Evolutionary conservation across 1,284 basidiomycete species (phyloP), one percentile per base, ranked within the genome.

Genomic region (Somion occarium): DNA sequence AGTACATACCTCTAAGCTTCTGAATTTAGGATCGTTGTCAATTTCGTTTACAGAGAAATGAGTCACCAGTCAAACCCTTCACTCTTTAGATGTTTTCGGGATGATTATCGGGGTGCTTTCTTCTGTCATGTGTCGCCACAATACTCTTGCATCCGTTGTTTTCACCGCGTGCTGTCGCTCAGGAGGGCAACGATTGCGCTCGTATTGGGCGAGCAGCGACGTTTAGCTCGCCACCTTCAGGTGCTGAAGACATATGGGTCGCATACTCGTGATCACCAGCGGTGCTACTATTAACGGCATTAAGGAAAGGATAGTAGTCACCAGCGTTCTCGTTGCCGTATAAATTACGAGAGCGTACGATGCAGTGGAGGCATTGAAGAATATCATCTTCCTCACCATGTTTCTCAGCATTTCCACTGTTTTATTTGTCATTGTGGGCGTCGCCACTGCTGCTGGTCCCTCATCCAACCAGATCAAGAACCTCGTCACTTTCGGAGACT

Each of bases 401-500:
- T 4, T 19, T 22, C 5, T 43, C 22, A 22, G 3, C 13, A 3
- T 43, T 4, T 19, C 42, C 13, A 22, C 42, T 11, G 13, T 23
- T 5, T 7, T 43, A 13, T 5, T 43, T 19, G 42, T 22, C 15
- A 22, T 23, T 15, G 23, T 43, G 13, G 19, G 23, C 5, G 9
- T 15, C 19, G 20, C 42, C 22, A 22, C 4, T 23, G 42, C 42
- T 5, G 44, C 18, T 12, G 60, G 60, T 12, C 59, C 59, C 2
- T 37, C 41, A 5, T 62, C 67, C 2, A 65, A 65, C 13, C 71
- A 71, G 51, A 73, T 75, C 52, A 73, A 69, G 54, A 73, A 68
- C 48, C 61, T 75, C 13, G 73, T 72, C 47, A 73, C 72, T 1
- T 76, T 76, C 53, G 75, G 75, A 2, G 75, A 77, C 56, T 75